These are phyloP conservation scores for Monoraphidium neglectum DNA, from an alignment of 139 green algal genomes.

Conservation along the genomic window DNA sequence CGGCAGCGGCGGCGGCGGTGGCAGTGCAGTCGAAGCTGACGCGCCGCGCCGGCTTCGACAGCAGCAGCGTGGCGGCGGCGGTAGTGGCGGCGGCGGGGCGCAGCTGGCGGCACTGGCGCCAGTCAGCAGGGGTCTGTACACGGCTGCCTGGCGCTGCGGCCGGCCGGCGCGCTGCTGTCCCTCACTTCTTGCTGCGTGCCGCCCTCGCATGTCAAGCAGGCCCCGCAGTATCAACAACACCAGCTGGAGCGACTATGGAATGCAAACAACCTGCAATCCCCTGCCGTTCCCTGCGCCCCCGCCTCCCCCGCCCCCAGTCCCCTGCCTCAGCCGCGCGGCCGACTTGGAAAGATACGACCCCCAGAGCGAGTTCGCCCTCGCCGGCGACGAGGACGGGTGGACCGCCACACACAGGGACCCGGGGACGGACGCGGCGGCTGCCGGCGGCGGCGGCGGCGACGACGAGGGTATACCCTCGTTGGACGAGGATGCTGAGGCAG, in stretches of 20 bases:
- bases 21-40: too few species aligned
- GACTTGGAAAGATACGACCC: constrained; percentile 62
- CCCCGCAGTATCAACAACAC: not conserved
- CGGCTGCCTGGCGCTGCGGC: too few species aligned
- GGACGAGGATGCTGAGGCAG: constrained; percentile 27
- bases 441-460: constrained; percentile 17
- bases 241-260: not conserved
- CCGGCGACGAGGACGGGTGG: constrained; percentile 71
- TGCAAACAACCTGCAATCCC: not conserved
- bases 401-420: constrained; percentile 56
- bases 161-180: too few species aligned
- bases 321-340: constrained; percentile 74
- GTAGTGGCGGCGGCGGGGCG: too few species aligned
- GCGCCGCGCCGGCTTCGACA: too few species aligned
- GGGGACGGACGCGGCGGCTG: not conserved
- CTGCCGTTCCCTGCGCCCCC: not conserved
- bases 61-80: too few species aligned
- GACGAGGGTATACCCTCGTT: constrained; percentile 56
- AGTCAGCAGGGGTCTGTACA: too few species aligned
- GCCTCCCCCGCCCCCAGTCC: constrained; percentile 57
- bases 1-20: too few species aligned
- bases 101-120: too few species aligned
- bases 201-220: not conserved
- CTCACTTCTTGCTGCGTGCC: not conserved
- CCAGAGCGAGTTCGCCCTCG: constrained; percentile 53